Evolutionary conservation across 495 filamentous ascomycete genomes (phyloP), one percentile per base, ranked within the genome.

Genomic region (Cercophora scortea): DNA sequence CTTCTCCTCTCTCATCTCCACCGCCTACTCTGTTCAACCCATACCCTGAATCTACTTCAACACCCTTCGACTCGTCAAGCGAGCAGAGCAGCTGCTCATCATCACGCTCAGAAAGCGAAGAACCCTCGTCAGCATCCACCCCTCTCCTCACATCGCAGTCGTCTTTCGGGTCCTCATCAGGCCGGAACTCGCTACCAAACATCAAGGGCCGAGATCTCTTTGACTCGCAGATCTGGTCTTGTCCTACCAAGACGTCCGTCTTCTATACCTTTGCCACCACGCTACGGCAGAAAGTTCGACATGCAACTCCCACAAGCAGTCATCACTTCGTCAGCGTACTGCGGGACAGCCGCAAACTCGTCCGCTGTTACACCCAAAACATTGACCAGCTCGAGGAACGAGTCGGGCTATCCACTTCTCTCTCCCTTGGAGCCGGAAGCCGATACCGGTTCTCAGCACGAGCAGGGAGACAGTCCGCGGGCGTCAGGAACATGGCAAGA

Each of bases 361-460:
- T 85, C 13, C 65, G 83, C 34, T 84, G 82, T 48, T 87, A 87
- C 56, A 87, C 83, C 0, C 84, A 88, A 56, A 88, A 88, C 47
- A 88, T 88, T 32, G 84, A 88, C 52, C 78, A 78, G 52, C 71
- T 88, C 6, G 84, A 88, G 53, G 79, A 81, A 47, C 76, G 82
- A 17, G 79, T 83, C 16, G 83, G 83, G 8, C 72, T 87, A 40
- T 70, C 66, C 32, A 78, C 75, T 0, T 71, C 75, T 13, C 63
- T 87, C 17, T 62, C 68, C 6, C 63, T 69, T 6, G 83, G 84
- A 1, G 71, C 76, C 3, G 84, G 84, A 8, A 82, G 72, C 55
- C 67, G 77, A 18, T 70, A 75, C 33, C 67, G 73, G 2, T 77
- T 77, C 49, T 68, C 71, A 12, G 41, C 36, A 0, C 44, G 59